These are phyloP conservation scores for Euphorbia peplus DNA, from an alignment of 345 rosid genomes.

Conservation along the genomic window DNA sequence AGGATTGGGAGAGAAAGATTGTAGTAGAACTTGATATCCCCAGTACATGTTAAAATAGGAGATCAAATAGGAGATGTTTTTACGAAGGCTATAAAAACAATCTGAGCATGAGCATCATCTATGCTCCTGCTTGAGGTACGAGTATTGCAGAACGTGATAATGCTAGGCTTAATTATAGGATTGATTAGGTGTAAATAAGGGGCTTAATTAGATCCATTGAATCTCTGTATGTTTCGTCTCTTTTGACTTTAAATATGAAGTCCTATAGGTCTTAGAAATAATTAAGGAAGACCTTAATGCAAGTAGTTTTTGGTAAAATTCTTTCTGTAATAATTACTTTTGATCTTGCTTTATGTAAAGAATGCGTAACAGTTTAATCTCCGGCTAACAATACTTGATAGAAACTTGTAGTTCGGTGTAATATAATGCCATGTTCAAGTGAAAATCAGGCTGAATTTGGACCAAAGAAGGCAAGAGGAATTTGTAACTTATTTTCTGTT, in stretches of 20 bases:
- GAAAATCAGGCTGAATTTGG: background rate
- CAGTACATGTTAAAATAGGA: too few species aligned
- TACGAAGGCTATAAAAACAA: too few species aligned
- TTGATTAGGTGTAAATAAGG: too few species aligned
- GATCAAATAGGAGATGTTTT: too few species aligned
- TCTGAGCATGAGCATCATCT: too few species aligned
- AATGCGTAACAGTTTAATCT: background rate
- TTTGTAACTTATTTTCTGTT: slow-evolving; percentile 11
- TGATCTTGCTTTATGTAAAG: background rate
- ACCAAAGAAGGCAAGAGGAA: background rate
- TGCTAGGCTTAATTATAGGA: too few species aligned
- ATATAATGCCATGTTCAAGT: background rate
- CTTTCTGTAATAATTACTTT: background rate
- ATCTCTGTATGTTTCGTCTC: background rate
- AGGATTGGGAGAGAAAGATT: too few species aligned
- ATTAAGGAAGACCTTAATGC: background rate
- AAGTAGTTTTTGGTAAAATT: background rate
- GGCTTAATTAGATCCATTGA: too few species aligned
- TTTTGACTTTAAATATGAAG: background rate
- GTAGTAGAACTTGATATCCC: too few species aligned
- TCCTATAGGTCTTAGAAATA: background rate
- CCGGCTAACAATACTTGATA: background rate
- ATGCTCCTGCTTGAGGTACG: too few species aligned
- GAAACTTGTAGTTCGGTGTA: background rate
- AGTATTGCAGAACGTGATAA: too few species aligned